Conservation (phyloP, 768 basidiomycete species). For the Xerocomus brunneocitrinus region DNA sequence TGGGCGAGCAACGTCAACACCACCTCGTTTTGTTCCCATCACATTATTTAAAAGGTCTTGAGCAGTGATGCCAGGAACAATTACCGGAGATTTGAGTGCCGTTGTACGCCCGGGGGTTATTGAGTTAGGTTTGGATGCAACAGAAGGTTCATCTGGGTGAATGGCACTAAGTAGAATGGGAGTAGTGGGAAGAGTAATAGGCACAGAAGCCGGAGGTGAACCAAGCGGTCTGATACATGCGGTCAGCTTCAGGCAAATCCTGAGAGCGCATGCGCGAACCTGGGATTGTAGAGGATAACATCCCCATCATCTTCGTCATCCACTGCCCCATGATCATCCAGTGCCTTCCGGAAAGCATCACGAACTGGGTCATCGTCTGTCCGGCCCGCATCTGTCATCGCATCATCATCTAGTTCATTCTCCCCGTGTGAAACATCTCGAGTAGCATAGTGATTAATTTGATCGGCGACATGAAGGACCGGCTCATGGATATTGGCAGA, state of each 20-base stretch:
- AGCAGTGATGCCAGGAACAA: slow-evolving; percentile 48
- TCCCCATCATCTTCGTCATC: slow-evolving; percentile 54
- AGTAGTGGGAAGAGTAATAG: slow-evolving; percentile 17
- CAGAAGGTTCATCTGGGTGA: slow-evolving; percentile 4
- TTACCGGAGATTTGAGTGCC: slow-evolving; percentile 22
- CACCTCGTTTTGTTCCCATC: slow-evolving; percentile 19
- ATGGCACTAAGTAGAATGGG: slow-evolving; percentile 7
- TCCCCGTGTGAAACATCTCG: neutral
- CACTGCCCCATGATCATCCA: slow-evolving; percentile 31
- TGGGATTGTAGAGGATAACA: slow-evolving; percentile 75
- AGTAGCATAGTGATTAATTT: slow-evolving; percentile 9
- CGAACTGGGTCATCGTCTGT: slow-evolving; percentile 76
- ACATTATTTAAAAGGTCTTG: slow-evolving; percentile 58
- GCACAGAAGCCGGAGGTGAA: slow-evolving; percentile 13
- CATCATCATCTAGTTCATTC: slow-evolving; percentile 48
- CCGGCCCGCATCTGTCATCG: slow-evolving; percentile 61
- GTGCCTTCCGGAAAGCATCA: slow-evolving; percentile 54
- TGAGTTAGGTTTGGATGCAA: neutral
- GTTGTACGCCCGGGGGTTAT: slow-evolving; percentile 19
- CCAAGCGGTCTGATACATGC: slow-evolving; percentile 13
- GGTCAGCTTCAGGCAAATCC: slow-evolving; percentile 6
- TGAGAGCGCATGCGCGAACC: slow-evolving; percentile 33
- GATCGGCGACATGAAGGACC: slow-evolving; percentile 9
- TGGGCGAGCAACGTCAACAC: slow-evolving; percentile 14
- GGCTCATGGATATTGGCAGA: slow-evolving; percentile 1